phyloP scores from a whole-genome alignment of 441 rosid species.

The Metrosideros polymorpha region DNA sequence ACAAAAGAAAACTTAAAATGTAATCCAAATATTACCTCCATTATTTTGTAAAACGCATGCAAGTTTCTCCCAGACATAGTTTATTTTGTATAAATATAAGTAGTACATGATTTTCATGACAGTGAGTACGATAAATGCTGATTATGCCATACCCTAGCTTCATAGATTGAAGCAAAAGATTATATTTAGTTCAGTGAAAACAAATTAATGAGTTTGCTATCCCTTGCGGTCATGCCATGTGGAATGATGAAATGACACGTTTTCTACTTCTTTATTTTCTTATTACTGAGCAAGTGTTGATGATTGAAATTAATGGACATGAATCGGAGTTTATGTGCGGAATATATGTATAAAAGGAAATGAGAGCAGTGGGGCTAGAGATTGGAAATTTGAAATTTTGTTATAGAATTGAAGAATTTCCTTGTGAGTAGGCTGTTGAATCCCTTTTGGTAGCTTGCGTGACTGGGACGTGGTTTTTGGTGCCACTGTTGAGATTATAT shows the following conservation, averaged over 20 bases:
- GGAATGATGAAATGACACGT: not conserved
- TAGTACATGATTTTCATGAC: not conserved
- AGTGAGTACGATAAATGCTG: not conserved
- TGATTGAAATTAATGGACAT: not conserved
- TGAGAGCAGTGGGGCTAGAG: not conserved
- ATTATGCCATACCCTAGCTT: not conserved
- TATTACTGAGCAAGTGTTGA: not conserved
- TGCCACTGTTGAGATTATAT: not conserved
- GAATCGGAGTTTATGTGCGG: not conserved
- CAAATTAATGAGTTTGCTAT: not conserved
- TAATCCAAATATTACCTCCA: not conserved
- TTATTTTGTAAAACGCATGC: not conserved
- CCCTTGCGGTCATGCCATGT: not conserved
- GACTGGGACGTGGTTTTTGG: not conserved
- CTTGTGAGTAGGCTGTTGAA: not conserved
- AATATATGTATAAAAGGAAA: not conserved
- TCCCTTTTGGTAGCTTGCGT: not conserved
- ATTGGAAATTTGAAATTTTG: not conserved
- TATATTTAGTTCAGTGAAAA: not conserved
- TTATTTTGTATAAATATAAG: not conserved
- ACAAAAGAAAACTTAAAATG: not conserved
- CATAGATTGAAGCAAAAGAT: not conserved
- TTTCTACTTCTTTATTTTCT: not conserved
- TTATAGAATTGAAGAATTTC: not conserved
- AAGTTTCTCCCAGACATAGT: not conserved